A percentile compares a stretch with the other conserved stretches of the same genome.
Evolutionary conservation across 306 rosid genomes (phyloP).

Genomic region (Hippophae gyantsensis): DNA sequence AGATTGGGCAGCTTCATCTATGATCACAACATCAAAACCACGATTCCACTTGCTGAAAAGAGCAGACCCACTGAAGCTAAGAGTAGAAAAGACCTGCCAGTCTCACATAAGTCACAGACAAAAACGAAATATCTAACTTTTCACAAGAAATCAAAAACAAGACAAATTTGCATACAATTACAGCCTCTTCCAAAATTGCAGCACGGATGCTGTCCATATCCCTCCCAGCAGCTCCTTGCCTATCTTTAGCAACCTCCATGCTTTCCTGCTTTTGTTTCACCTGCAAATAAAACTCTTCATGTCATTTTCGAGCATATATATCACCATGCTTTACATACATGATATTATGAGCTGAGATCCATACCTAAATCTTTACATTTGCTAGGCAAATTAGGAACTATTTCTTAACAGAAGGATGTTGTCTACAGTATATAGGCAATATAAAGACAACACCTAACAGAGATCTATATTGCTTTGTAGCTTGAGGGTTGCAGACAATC

Average conservation of each 20-base stretch:
- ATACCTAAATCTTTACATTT: background rate
- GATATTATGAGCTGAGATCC: background rate
- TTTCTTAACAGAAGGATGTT: too few species aligned
- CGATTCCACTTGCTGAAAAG: slow-evolving; percentile 68
- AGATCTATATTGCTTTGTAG: too few species aligned
- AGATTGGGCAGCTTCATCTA: slow-evolving; percentile 99
- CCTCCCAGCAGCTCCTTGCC: slow-evolving; percentile 50
- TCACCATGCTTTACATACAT: background rate
- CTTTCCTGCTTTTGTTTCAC: slow-evolving; percentile 47
- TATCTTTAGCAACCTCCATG: slow-evolving; percentile 48
- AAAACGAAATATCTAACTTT: slow-evolving; percentile 10
- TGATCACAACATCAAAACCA: slow-evolving; percentile 83
- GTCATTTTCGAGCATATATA: slow-evolving; percentile 17
- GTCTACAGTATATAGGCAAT: too few species aligned
- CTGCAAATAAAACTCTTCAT: slow-evolving; percentile 34
- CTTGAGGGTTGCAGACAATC: too few species aligned
- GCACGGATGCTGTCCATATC: slow-evolving; percentile 54
- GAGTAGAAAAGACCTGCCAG: slow-evolving; percentile 90
- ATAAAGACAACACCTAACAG: too few species aligned
- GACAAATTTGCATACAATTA: slow-evolving; percentile 51
- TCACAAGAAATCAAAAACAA: slow-evolving; percentile 1
- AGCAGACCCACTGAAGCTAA: slow-evolving; percentile 81
- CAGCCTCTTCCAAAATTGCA: slow-evolving; percentile 78
- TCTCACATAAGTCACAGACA: slow-evolving; percentile 19
- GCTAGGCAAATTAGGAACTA: too few species aligned